Base-by-base conservation (phyloP, 2,329 filamentous ascomycete genomes). In the Alternaria panax region DNA sequence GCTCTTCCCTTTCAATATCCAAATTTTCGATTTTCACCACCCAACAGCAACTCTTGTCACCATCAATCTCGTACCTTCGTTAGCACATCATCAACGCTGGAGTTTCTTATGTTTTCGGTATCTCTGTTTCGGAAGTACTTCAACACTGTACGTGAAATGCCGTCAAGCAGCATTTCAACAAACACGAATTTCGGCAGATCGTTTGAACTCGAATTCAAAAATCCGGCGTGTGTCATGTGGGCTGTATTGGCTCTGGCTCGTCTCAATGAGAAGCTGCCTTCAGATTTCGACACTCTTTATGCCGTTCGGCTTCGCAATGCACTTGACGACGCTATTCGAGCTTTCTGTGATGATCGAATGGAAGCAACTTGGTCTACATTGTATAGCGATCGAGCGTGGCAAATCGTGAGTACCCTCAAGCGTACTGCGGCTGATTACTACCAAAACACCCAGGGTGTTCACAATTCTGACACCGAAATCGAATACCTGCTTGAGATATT, bases 261-360 rank as follows among this genome's bases (percentile, higher is more conserved):
- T 12, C 53, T 55, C 22, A 16, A 55, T 18, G 41, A 48, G n/a
- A 50, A 30, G 25, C 16, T 55, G 11, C 43, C 42, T n/a, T 40
- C 9, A 4, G 22, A 42, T n/a, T 14, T 12, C 9, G 28, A 38
- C 4, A 22, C 27, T 36, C 14, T 28, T 12, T n/a, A 18, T n/a
- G 24, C 24, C 8, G 7, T n/a, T 27, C 8, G 42, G 42, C 42
- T 45, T 45, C 42, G 42, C 24, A 45, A 27, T 12, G 42, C 25
- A 28, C 14, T 45, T 11, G 25, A 45, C 2, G 14, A 45, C 16
- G 42, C 42, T 24, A 42, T 52, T 16, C 1, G 12, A 32, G 38
- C 38, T 41, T 36, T 40, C 36, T 28, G 50, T 16, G 50, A 30
- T 48, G 28, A 36, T 7, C 16, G 3, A 14, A 28, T 40, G 18